Evolutionary conservation across 2,329 filamentous ascomycete genomes (phyloP).

Genomic region (Colletotrichum sublineola): DNA sequence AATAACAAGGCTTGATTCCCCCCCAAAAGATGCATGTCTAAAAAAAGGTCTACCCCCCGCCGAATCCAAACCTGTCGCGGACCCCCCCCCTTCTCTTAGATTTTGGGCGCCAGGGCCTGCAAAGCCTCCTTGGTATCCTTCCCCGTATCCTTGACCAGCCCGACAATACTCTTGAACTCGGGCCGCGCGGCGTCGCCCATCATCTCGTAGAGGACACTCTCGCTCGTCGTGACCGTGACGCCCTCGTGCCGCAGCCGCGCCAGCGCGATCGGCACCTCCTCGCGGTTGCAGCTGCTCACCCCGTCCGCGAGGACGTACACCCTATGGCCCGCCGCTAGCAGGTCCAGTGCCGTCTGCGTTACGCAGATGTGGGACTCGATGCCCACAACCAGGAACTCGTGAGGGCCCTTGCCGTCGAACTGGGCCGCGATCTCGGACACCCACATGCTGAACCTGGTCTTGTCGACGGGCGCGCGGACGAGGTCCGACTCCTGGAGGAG

Average conservation of each 20-base stretch:
- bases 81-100: conserved; percentile 50
- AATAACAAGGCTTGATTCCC: neutral
- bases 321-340: conserved; percentile 78
- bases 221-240: conserved; percentile 84
- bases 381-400: conserved; percentile 82
- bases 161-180: conserved; percentile 80
- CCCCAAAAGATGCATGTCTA: neutral
- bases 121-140: conserved; percentile 78
- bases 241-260: conserved; percentile 81
- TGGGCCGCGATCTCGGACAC: conserved; percentile 72
- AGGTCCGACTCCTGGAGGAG: conserved; percentile 61
- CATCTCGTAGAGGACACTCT: conserved; percentile 90
- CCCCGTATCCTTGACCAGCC: conserved; percentile 82
- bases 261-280: conserved; percentile 85
- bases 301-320: conserved; percentile 93
- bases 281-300: conserved; percentile 87
- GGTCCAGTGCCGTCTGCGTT: conserved; percentile 89
- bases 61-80: neutral
- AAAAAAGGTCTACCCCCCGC: neutral
- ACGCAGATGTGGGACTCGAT: conserved; percentile 97
- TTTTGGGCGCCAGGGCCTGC: conserved; percentile 74
- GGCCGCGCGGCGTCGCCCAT: conserved; percentile 83
- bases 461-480: conserved; percentile 74
- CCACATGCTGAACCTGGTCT: conserved; percentile 92
- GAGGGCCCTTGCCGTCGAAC: conserved; percentile 49